These are phyloP conservation scores for Blastocystis sp. DNA, from an alignment of 352 stramenopile species.

Conservation along the genomic window DNA sequence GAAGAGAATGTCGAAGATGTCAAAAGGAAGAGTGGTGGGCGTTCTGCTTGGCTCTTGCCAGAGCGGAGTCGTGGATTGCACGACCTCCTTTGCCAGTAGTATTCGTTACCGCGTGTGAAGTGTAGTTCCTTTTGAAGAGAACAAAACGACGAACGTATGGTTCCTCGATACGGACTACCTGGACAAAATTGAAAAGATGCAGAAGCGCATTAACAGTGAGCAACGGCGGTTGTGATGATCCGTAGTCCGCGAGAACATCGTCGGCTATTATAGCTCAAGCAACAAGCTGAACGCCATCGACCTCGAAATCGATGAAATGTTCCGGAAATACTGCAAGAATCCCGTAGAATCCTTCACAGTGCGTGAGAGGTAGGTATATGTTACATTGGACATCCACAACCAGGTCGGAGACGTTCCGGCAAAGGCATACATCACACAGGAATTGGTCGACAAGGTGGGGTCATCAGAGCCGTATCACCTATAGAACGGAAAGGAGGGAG, in stretches of 20 bases:
- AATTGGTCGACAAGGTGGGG: constrained; percentile 55
- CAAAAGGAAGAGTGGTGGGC: constrained; percentile 60
- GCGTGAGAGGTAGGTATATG: constrained; percentile 34
- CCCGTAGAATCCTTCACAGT: constrained; percentile 8
- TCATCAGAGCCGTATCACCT: not conserved
- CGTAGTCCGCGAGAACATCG: constrained; percentile 63
- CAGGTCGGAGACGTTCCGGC: constrained; percentile 59
- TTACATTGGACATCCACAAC: constrained; percentile 69
- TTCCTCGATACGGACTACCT: constrained; percentile 69
- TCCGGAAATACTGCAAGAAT: constrained; percentile 64
- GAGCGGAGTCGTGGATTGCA: constrained; percentile 62
- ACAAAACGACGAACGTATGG: constrained; percentile 65
- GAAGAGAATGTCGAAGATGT: constrained; percentile 62
- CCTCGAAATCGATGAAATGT: constrained; percentile 69
- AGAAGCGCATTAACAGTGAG: constrained; percentile 66
- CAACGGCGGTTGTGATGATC: not conserved
- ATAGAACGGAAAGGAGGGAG: constrained; percentile 55
- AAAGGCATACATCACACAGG: constrained; percentile 67
- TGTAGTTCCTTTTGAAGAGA: constrained; percentile 70
- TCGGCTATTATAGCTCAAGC: constrained; percentile 68
- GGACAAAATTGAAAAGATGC: constrained; percentile 69
- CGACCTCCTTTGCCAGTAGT: constrained; percentile 66
- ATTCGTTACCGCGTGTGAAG: not conserved
- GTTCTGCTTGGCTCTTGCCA: constrained; percentile 44
- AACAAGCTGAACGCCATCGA: constrained; percentile 66